Base-by-base conservation (phyloP, 106 monocot species). In the Dendrobium nobile region DNA sequence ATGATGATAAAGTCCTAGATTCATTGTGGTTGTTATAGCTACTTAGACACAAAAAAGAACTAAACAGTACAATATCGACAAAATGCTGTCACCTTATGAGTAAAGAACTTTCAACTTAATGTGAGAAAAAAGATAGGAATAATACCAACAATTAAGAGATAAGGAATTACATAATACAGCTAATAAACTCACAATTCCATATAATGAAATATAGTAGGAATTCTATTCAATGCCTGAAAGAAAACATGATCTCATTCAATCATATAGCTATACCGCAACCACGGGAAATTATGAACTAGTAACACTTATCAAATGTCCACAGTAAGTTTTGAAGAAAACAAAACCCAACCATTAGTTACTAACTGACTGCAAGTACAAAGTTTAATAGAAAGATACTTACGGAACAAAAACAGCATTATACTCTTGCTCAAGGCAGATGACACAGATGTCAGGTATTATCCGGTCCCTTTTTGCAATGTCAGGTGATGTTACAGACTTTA, bases 371-470 rank as follows among this genome's bases (percentile, higher is more conserved):
- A 74, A 74, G 70, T 70, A 15, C 15, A 43, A 74, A 19, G 8
- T 74, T 19, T 8, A 7, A 9, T 41, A 48, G 26, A 10, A 75
- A 43, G 22, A 81, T 82, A 41, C 96, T 98, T 89, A 98, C 97
- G 94, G 94, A 74, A 98, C 91, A 89, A 98, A 98, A 83, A 98
- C 97, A 83, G 97, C 92, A 87, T 98, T 98, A 41, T 98, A 98
- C 51, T 94, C 92, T 47, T 91, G 80, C 81, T 92, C 94, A 79
- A 94, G 91, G 85, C 97, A 98, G 80, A 98, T 98, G n/a, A 98
- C 97, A 80, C 97, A 98, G 33, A 98, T 86, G 78, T 92, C 92
- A 28, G 94, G 89, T 85, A 88, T 82, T 26, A 84, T 78, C 24
- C 54, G 82, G 54, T 96, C 93, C 79, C 81, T 92, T 73, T 84